Percentiles rank a stretch among this genome's conserved stretches.
phyloP scores from a whole-genome alignment of 2,329 filamentous ascomycete species.

The Nannizziopsis barbatae region DNA sequence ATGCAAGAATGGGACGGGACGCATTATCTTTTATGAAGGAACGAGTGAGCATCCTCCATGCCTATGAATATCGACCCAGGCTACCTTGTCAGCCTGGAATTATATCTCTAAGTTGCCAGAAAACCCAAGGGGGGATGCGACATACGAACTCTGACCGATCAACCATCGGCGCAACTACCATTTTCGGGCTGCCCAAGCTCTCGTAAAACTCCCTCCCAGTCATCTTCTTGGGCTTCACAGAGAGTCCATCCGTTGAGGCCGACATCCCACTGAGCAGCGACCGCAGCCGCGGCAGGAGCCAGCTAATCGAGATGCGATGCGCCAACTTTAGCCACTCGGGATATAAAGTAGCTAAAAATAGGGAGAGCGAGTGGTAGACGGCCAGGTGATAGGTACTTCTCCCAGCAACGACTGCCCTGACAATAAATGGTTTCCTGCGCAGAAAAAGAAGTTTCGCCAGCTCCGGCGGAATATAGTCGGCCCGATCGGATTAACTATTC shows the following conservation, averaged over 20 bases:
- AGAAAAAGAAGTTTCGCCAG: too few relatives aligned
- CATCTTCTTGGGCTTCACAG: constrained; percentile 45
- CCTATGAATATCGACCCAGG: constrained; percentile 42
- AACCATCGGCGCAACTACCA: constrained; percentile 92
- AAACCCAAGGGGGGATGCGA: constrained; percentile 15
- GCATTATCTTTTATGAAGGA: constrained; percentile 67
- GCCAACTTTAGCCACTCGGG: not conserved
- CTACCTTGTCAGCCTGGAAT: not conserved
- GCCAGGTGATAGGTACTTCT: too few relatives aligned
- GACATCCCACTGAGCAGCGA: constrained; percentile 8
- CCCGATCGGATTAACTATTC: too few relatives aligned
- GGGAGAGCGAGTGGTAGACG: too few relatives aligned
- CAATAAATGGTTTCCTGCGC: too few relatives aligned
- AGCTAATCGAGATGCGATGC: not conserved
- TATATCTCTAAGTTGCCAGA: not conserved
- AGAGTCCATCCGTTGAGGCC: not conserved
- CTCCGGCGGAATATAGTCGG: too few relatives aligned
- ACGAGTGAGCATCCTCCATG: constrained; percentile 91
- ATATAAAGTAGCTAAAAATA: not conserved
- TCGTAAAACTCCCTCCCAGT: constrained; percentile 86
- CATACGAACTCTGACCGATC: constrained; percentile 94
- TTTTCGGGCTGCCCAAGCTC: constrained; percentile 83
- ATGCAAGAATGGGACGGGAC: constrained; percentile 61
- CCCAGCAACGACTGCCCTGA: too few relatives aligned
- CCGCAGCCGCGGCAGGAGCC: constrained; percentile 3